Evolutionary conservation across 2,329 filamentous ascomycete genomes (phyloP), one percentile per base, ranked within the genome.

Genomic region (Myriangium duriaei): DNA sequence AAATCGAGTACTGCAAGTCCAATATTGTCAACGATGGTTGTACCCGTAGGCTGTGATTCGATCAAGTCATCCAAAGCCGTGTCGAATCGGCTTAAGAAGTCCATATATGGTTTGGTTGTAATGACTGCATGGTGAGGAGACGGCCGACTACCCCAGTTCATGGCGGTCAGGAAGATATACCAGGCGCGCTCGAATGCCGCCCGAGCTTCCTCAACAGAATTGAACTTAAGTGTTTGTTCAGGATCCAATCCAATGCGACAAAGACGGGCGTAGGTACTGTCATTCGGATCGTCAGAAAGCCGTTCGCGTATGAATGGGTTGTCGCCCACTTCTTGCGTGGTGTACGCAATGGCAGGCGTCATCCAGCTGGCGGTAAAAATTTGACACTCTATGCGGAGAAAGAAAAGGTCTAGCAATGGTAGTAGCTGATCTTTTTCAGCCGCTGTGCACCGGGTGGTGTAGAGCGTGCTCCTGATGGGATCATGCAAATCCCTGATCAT

Each of bases 181-280:
- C 36, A 39, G 19, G 28, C 28, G 16, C 30, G 30, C 15, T 39
- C 29, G 14, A 32, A 30, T 5, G 19, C 18, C 10, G 30, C 36
- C 18, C 30, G 36, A 10, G 36, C 36, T 15, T 32, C 36, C 10
- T 30, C 29, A 9, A 39, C 36, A 16, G 11, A 24, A 18, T 29
- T 13, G 11, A 39, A 39, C 7, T 26, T 7, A 7, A 26, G 21
- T 7, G 21, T 7, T 26, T 26, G 21, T 7, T 26, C 21, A 7
- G 21, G 21, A 26, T 26, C 21, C 7, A 26, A n/a, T 7, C 21
- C 21, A 26, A 26, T 26, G 21, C 21, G 21, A 7, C n/a, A 7
- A 7, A 26, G 21, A 7, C 21, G n/a, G n/a, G 7, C 21, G 21
- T n/a, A 7, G n/a, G n/a, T n/a, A 26, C n/a, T n/a, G 7, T 26